Percentiles rank a stretch among this genome's conserved stretches.
phyloP scores from a whole-genome alignment of 495 filamentous ascomycete genomes.

The Collariella sp. region DNA sequence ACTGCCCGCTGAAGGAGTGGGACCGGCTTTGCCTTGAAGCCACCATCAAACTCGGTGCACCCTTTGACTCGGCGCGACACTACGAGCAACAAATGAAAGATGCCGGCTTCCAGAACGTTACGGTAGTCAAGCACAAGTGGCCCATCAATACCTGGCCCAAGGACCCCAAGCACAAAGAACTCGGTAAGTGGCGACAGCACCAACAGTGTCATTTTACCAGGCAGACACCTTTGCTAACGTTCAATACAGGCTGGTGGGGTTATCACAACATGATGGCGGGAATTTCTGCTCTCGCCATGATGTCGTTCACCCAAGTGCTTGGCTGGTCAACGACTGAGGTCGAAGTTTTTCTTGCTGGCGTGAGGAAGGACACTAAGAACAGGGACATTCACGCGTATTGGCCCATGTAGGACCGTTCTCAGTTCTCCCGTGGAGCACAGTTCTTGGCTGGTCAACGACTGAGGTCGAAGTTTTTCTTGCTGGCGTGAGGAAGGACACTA shows the following conservation, averaged over 20 bases:
- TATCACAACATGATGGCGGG: slow-evolving; percentile 22
- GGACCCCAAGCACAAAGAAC: slow-evolving; percentile 9
- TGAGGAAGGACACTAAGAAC: slow-evolving; percentile 47
- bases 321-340: slow-evolving; percentile 50
- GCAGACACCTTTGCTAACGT: no score
- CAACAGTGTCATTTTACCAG: no score
- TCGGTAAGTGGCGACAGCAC: no score
- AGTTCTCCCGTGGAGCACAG: no score
- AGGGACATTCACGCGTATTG: slow-evolving; percentile 13
- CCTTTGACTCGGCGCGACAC: neutral
- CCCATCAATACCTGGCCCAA: slow-evolving; percentile 10
- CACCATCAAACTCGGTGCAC: neutral
- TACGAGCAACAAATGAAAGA: slow-evolving; percentile 7
- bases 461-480: slow-evolving; percentile 15
- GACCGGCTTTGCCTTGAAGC: slow-evolving; percentile 4
- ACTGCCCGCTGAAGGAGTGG: slow-evolving; percentile 1
- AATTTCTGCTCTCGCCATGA: slow-evolving; percentile 32
- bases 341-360: slow-evolving; percentile 46
- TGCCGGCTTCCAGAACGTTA: slow-evolving; percentile 11
- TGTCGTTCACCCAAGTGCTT: slow-evolving; percentile 46
- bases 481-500: slow-evolving; percentile 19
- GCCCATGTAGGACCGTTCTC: slow-evolving; percentile 14
- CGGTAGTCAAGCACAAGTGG: slow-evolving; percentile 6
- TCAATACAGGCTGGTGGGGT: neutral
- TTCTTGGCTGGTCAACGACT: slow-evolving; percentile 18